Evolutionary conservation across 345 rosid genomes (phyloP).

Genomic region (Raphanus raphanistrum): DNA sequence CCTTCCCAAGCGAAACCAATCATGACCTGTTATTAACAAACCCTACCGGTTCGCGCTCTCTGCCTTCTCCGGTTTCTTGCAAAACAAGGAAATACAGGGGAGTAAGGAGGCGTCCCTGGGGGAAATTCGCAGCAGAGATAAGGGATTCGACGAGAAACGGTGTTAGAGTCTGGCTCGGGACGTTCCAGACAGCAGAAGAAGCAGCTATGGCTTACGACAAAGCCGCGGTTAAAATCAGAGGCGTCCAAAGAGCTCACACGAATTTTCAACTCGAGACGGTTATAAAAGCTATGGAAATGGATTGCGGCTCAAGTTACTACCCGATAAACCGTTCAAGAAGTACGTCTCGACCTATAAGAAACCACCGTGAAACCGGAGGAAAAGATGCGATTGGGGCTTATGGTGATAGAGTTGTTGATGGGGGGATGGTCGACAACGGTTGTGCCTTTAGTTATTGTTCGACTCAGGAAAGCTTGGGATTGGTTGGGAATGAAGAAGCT

Average conservation of each 20-base stretch:
- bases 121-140: conserved; percentile 86
- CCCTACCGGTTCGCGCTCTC: conserved; percentile 1
- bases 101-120: conserved; percentile 86
- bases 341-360: background rate
- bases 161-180: conserved; percentile 85
- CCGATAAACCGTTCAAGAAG: conserved; percentile 6
- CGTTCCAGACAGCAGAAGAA: conserved; percentile 80
- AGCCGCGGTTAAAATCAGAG: conserved; percentile 84
- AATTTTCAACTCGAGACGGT: conserved; percentile 67
- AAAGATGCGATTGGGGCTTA: conserved; percentile 4
- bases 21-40: background rate
- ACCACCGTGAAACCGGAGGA: background rate
- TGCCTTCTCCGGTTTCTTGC: conserved; percentile 22
- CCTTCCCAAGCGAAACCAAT: conserved; percentile 21
- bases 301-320: conserved; percentile 13
- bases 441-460: background rate
- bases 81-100: conserved; percentile 63
- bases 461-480: background rate
- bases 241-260: conserved; percentile 55
- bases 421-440: conserved; percentile 1
- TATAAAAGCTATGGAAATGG: conserved; percentile 45
- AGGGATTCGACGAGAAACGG: conserved; percentile 74
- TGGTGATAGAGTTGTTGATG: conserved; percentile 14
- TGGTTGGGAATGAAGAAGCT: conserved; percentile 24
- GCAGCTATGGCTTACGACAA: conserved; percentile 92